phyloP scores from a whole-genome alignment of 2,329 filamentous ascomycete species.

The Botrytis paeoniae region DNA sequence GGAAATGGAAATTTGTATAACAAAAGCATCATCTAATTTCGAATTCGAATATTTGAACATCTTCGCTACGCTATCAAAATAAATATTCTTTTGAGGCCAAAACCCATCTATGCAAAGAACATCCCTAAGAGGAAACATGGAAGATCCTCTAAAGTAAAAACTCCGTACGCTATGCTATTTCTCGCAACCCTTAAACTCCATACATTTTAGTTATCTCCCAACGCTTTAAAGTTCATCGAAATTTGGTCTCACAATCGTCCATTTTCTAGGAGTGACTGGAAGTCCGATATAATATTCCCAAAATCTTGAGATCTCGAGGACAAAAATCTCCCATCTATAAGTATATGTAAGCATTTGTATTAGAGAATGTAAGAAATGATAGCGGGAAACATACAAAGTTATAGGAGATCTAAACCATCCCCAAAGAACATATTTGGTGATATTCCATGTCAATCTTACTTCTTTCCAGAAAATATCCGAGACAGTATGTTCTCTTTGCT shows the following conservation, averaged over 20 bases:
- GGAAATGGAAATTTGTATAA: no score
- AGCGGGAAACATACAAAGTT: constrained; percentile 56
- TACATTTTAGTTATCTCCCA: not conserved
- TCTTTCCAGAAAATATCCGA: constrained; percentile 63
- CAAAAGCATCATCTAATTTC: not conserved
- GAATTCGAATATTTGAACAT: not conserved
- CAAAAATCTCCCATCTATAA: constrained; percentile 48
- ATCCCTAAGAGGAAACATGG: not conserved
- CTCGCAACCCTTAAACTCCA: constrained; percentile 1
- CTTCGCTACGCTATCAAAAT: not conserved
- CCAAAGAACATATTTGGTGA: constrained; percentile 62
- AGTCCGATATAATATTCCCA: constrained; percentile 64
- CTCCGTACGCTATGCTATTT: constrained; percentile 15
- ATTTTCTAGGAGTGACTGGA: constrained; percentile 53
- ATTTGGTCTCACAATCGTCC: constrained; percentile 41
- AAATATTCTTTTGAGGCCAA: no score
- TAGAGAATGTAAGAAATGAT: not conserved
- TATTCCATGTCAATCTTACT: constrained; percentile 57
- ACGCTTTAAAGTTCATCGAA: constrained; percentile 42
- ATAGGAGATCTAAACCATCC: constrained; percentile 69
- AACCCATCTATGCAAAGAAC: not conserved
- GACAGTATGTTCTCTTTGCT: constrained; percentile 41
- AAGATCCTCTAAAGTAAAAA: constrained; percentile 6
- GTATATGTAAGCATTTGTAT: constrained; percentile 19
- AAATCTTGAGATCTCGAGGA: constrained; percentile 52